Percentiles rank a stretch among this genome's conserved stretches.
phyloP scores from a whole-genome alignment of 495 filamentous ascomycete genomes.

The Neurospora discreta region DNA sequence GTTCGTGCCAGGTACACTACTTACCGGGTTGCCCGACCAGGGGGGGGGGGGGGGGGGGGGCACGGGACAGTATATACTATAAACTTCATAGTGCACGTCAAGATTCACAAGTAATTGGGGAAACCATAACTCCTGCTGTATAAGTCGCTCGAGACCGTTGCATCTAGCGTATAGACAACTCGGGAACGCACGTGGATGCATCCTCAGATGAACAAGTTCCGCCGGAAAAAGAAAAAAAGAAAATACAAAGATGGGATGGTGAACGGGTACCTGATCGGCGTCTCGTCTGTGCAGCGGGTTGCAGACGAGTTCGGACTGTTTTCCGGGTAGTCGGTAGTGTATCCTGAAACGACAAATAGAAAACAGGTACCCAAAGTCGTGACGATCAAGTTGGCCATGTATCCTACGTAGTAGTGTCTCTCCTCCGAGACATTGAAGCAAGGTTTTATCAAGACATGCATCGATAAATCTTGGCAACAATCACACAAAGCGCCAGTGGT shows the following conservation, averaged over 20 bases:
- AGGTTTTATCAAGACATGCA: background rate
- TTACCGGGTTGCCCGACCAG: too few species aligned
- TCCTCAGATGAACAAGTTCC: background rate
- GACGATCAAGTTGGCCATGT: too few species aligned
- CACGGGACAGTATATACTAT: too few species aligned
- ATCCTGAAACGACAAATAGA: background rate
- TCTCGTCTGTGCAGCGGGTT: background rate
- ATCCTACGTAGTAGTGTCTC: too few species aligned
- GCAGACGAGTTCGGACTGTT: background rate
- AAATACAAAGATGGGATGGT: background rate
- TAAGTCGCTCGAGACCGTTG: background rate
- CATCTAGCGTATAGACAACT: background rate
- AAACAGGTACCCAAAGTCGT: too few species aligned
- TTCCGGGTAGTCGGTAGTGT: background rate
- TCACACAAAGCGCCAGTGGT: conserved; percentile 21
- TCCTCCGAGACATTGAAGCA: too few species aligned
- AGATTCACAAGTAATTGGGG: background rate
- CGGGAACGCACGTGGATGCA: background rate
- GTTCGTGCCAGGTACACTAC: too few species aligned
- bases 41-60: too few species aligned
- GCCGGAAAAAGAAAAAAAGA: too few species aligned
- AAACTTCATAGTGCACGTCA: background rate
- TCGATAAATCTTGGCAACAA: background rate
- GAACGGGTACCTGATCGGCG: background rate
- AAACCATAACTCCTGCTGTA: background rate